Evolutionary conservation across 768 basidiomycete species (phyloP), one percentile per base, ranked within the genome.

Genomic region (Russula sp.): DNA sequence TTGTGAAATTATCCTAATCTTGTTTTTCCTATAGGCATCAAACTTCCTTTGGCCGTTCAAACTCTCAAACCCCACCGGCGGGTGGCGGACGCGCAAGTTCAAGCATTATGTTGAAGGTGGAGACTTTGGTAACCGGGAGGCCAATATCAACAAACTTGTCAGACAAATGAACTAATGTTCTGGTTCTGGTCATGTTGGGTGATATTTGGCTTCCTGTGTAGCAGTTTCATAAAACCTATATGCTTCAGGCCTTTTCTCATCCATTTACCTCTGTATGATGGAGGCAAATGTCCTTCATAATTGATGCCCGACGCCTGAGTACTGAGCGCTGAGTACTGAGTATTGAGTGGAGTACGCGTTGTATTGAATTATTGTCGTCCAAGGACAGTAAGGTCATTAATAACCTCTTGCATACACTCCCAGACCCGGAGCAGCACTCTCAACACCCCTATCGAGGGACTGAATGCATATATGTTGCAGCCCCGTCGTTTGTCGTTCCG

Each of bases 21-120:
- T 14, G 25, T 10, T 36, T 3, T 6, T 45, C 16, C 36, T 50
- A 1, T 42, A 62, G 88, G 89, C 87, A 60, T 84, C 89, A 68
- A 95, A 93, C 84, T 95, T 96, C 86, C 87, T 98, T 57, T 98
- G 95, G 95, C 97, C 97, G 29, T 98, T 99, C 85, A 99, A 99
- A 76, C 90, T 99, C 65, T 98, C 94, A 71, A 98, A 98, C 85
- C 96, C 97, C 59, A 98, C 84, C 67, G 96, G 97, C 67, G 97
- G 97, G 69, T 99, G 94, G 96, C 88, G 93, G 79, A 86, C 84
- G 74, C 85, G 93, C 74, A 98, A 98, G 79, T 98, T 98, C 86
- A 96, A 90, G 80, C 91, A 93, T 79, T 97, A 81, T 74, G 84
- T 97, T 64, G 84, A 94, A 82, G 94, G 94, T 70, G 95, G 95